Percentiles rank a stretch among this genome's conserved stretches.
phyloP scores from a whole-genome alignment of 305 asterid species.

The Fraxinus velutina region DNA sequence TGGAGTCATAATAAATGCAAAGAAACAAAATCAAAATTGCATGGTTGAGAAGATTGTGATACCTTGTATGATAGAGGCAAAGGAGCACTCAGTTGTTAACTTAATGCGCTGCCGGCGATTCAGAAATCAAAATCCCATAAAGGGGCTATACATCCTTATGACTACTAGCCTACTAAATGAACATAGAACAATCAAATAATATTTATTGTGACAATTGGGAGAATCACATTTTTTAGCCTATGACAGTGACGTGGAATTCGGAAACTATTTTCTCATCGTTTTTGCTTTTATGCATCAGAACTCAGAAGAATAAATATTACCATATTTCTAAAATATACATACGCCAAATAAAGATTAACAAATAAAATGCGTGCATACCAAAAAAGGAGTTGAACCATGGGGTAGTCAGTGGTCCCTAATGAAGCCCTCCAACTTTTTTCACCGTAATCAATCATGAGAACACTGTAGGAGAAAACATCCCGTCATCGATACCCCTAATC shows the following conservation, averaged over 20 bases:
- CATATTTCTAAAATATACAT: constrained; percentile 17
- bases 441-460: constrained; percentile 70
- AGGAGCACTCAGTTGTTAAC: constrained; percentile 89
- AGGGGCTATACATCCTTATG: constrained; percentile 58
- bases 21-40: constrained; percentile 32
- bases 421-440: constrained; percentile 90
- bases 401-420: constrained; percentile 72
- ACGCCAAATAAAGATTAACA: constrained; percentile 50
- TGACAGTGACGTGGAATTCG: neutral
- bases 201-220: constrained; percentile 26
- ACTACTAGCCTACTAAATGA: constrained; percentile 50
- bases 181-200: constrained; percentile 39
- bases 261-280: neutral
- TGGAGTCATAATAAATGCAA: constrained; percentile 26
- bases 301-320: constrained; percentile 11
- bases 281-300: constrained; percentile 4
- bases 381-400: constrained; percentile 79
- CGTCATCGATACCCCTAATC: constrained; percentile 93
- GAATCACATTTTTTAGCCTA: constrained; percentile 21
- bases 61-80: constrained; percentile 82
- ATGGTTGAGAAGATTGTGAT: constrained; percentile 67
- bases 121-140: constrained; percentile 63
- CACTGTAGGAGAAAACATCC: constrained; percentile 97
- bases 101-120: constrained; percentile 78
- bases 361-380: constrained; percentile 69